Conservation (phyloP, 805 yeast species). For the Zygoascus biomembranicola region DNA sequence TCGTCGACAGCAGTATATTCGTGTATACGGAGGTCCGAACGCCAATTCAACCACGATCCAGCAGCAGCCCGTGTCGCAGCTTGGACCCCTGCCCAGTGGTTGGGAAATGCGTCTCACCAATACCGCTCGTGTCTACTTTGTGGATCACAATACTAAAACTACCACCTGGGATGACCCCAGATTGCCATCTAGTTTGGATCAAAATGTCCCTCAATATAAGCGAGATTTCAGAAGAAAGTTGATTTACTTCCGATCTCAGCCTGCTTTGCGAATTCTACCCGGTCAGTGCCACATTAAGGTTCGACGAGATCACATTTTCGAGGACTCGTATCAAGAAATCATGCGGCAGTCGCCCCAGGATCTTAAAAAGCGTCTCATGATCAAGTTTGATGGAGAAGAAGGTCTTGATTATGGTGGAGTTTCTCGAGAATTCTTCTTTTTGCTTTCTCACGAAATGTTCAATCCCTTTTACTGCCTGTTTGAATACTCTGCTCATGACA, state of each 20-base stretch:
- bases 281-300: slow-evolving; percentile 99
- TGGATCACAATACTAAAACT: slow-evolving; percentile 97
- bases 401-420: slow-evolving; percentile 99
- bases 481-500: slow-evolving; percentile 96
- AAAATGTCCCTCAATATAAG: slow-evolving; percentile 97
- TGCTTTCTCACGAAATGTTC: slow-evolving; percentile 96
- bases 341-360: slow-evolving; percentile 99
- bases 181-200: slow-evolving; percentile 92
- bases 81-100: slow-evolving; percentile 97
- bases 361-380: slow-evolving; percentile 94
- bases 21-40: slow-evolving; percentile 67
- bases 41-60: slow-evolving; percentile 79
- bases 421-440: slow-evolving; percentile 93
- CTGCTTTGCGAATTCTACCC: slow-evolving; percentile 91
- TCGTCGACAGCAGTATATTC: slow-evolving; percentile 94
- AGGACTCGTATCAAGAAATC: slow-evolving; percentile 95
- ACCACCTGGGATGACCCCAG: slow-evolving; percentile 99
- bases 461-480: slow-evolving; percentile 96
- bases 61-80: slow-evolving; percentile 95
- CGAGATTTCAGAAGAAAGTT: slow-evolving; percentile 98
- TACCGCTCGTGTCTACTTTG: slow-evolving; percentile 97
- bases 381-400: slow-evolving; percentile 98
- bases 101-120: slow-evolving; percentile 99
- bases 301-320: slow-evolving; percentile 91
- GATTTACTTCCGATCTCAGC: slow-evolving; percentile 96